Evolutionary conservation across 495 filamentous ascomycete genomes (phyloP), one percentile per base, ranked within the genome.

Genomic region (Penicillium simplicissimum): DNA sequence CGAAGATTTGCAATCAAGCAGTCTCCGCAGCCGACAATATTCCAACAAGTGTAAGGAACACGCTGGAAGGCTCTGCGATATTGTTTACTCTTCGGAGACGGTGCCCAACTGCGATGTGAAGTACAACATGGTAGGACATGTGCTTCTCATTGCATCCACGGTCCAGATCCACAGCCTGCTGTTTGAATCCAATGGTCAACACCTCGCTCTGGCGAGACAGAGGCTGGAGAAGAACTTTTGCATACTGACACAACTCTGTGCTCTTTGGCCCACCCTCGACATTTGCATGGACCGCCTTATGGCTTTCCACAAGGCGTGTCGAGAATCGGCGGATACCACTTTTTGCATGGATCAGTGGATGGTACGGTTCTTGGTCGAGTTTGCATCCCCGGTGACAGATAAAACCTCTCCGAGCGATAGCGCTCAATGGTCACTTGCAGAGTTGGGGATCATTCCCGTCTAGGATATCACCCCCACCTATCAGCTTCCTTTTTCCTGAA

Each of bases 291-390:
- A 59, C 21, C 68, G 75, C 0, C 59, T 80, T 8, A 65, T 67
- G 48, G 66, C 66, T 6, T 80, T 80, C 52, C 77, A 80, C 55
- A 64, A 71, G 14, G 71, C 71, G 11, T 80, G 77, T 58, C 62
- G 66, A 55, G 55, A 57, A 19, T 69, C 61, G 13, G 65, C 68
- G 52, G 70, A 68, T 54, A 69, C 67, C 6, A 68, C 59, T 25
- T 76, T 77, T 55, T 59, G 67, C 28, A 55, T 80, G 59, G 77
- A 80, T 71, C 59, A 57, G 48, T 80, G 77, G 77, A 80, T 79
- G 75, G 64, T 76, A 17, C 68, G 67, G 23, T 79, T 76, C 52
- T 53, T 78, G 51, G 57, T 62, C 8, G 75, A 75, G 63, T 72
- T 73, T 68, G 62, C 59, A 1, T 57, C 49, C 36, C 65, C 62